Conservation (phyloP, 1,284 basidiomycete genomes). For the Leccinum colubrinum region DNA sequence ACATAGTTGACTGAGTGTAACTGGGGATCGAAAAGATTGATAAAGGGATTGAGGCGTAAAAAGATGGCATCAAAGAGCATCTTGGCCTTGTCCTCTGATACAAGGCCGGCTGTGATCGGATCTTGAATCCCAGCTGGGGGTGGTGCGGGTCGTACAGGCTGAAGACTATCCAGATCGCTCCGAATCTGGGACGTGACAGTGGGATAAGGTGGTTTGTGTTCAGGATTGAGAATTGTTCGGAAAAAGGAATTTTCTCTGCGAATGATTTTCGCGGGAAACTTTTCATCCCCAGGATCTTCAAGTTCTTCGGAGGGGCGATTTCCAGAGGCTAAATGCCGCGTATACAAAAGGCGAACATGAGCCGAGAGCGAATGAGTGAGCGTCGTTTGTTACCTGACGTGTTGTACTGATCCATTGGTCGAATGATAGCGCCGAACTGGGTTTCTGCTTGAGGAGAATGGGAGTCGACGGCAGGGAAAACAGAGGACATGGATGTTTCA, state of each 20-base stretch:
- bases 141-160: slow-evolving; percentile 37
- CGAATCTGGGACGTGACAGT: slow-evolving; percentile 17
- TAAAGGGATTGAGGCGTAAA: slow-evolving; percentile 78
- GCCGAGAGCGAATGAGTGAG: not conserved
- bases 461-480: slow-evolving; percentile 33
- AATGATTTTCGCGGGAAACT: slow-evolving; percentile 72
- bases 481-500: slow-evolving; percentile 31
- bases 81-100: slow-evolving; percentile 64
- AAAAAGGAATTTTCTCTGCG: slow-evolving; percentile 73
- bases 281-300: slow-evolving; percentile 54
- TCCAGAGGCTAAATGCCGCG: slow-evolving; percentile 37
- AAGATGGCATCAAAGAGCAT: slow-evolving; percentile 74
- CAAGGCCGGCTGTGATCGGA: slow-evolving; percentile 65
- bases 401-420: slow-evolving; percentile 35
- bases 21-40: slow-evolving; percentile 80
- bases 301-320: slow-evolving; percentile 47
- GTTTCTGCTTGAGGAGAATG: slow-evolving; percentile 35
- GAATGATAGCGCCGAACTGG: slow-evolving; percentile 28
- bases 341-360: slow-evolving; percentile 18
- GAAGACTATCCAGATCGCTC: slow-evolving; percentile 30
- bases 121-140: slow-evolving; percentile 47
- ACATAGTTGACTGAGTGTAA: slow-evolving; percentile 74
- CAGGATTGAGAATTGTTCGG: slow-evolving; percentile 74
- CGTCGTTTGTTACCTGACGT: slow-evolving; percentile 38
- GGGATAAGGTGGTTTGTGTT: slow-evolving; percentile 47